These are phyloP conservation scores for Arxiozyma slooffiae DNA, from an alignment of 1,139 yeast species.

Conservation along the genomic window DNA sequence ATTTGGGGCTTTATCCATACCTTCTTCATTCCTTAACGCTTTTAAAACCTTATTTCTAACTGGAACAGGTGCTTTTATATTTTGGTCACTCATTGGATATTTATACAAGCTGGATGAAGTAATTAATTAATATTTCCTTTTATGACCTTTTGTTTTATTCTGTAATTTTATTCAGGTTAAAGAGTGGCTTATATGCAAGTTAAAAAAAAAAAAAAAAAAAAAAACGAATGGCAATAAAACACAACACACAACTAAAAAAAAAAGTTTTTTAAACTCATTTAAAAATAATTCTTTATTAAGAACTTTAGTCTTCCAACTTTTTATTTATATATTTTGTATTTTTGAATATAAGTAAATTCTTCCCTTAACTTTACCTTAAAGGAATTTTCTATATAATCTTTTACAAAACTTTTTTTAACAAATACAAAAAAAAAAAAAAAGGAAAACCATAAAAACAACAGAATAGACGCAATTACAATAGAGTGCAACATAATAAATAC, in stretches of 20 bases:
- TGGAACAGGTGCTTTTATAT: constrained; percentile 24
- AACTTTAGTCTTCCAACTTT: not conserved
- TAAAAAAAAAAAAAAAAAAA: too few species aligned
- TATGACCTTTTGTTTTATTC: too few species aligned
- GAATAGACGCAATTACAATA: not conserved
- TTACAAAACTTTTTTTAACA: not conserved
- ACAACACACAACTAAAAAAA: too few species aligned
- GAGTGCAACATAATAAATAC: not conserved
- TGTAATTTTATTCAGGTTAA: too few species aligned
- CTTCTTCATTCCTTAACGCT: constrained; percentile 14
- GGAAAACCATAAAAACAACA: not conserved
- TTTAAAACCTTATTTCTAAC: constrained; percentile 13
- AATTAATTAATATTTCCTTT: not conserved
- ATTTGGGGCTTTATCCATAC: constrained; percentile 15
- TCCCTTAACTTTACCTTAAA: not conserved
- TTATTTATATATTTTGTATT: too few species aligned
- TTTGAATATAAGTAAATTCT: too few species aligned
- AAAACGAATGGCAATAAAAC: not conserved
- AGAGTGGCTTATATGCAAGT: too few species aligned
- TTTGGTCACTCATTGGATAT: constrained; percentile 11
- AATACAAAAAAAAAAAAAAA: too few species aligned
- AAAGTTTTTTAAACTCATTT: not conserved
- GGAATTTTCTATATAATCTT: not conserved
- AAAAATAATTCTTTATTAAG: not conserved
- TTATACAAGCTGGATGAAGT: not conserved